phyloP scores from a whole-genome alignment of 2,329 filamentous ascomycete species.

The Penicillium thymicola region DNA sequence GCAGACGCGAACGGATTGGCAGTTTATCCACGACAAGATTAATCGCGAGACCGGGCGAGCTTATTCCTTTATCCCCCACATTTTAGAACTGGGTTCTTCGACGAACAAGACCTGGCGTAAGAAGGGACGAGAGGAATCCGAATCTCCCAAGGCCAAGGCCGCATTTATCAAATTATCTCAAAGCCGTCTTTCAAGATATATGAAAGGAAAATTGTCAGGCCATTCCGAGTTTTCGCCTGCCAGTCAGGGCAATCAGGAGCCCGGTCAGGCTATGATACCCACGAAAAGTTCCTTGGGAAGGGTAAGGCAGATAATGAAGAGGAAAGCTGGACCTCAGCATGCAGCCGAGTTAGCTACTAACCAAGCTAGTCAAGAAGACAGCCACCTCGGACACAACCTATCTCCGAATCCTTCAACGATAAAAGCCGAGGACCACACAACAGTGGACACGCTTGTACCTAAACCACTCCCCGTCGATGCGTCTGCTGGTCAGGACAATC shows the following conservation, averaged over 20 bases:
- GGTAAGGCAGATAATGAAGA: not conserved
- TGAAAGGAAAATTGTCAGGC: not conserved
- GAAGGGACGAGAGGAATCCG: not conserved
- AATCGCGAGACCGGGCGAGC: no score
- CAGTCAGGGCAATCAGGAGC: not conserved
- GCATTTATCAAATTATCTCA: not conserved
- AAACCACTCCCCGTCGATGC: not conserved
- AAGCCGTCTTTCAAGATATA: not conserved
- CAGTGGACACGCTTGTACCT: no score
- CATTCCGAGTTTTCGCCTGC: not conserved
- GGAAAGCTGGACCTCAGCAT: not conserved
- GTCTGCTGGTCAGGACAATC: not conserved
- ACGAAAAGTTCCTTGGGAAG: not conserved
- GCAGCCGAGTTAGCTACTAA: not conserved
- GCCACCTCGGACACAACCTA: not conserved
- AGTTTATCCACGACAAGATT: not conserved
- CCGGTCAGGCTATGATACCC: not conserved
- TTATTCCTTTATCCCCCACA: not conserved
- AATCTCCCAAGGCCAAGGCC: not conserved
- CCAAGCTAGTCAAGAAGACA: not conserved
- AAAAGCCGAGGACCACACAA: not conserved
- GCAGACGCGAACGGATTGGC: not conserved
- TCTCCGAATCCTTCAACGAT: no score
- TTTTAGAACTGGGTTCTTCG: not conserved
- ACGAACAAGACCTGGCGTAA: not conserved